Base-by-base conservation (phyloP, 331 rosid species). In the Pyrus hybrid region DNA sequence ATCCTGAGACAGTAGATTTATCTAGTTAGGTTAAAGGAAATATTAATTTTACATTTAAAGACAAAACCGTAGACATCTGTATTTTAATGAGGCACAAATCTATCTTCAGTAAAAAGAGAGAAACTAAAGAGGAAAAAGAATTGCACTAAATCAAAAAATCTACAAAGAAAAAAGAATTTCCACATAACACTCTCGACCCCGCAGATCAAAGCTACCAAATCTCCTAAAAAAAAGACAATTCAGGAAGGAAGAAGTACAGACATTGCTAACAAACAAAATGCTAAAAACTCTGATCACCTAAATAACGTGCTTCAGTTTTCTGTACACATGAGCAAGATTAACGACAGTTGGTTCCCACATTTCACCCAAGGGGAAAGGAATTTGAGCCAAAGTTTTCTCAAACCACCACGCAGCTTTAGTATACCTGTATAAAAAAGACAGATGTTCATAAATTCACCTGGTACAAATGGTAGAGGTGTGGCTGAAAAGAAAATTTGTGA, bases 271-370 rank as follows among this genome's bases (percentile, higher is more conserved):
- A 43, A 43, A 73, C 18, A 20, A 37, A 73, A 41, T 62, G 45
- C 68, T 62, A 62, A 8, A 25, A 73, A 62, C 6, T 23, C 53
- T 29, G 8, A 41, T 26, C 32, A 32, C 54, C 54, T 29, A 30
- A 76, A 71, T 72, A 76, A 84, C 97, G 43, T 87, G 90, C 99
- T 87, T 92, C 81, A 92, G 70, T 78, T 94, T 94, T 78, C 99
- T 79, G 90, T 83, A 94, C 1, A 93, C 92, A 84, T 94, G 99
- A 71, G 99, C 97, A 14, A 92, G 89, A 83, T 94, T 92, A 75
- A 94, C 96, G n/a, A 94, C 84, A 30, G 99, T 90, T 3, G 99
- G 95, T 75, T 94, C 99, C 99, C 97, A 92, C 91, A 86, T 86
- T 85, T 92, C 97, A 80, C 91, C 78, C 79, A 92, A 79, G 80